Evolutionary conservation across 352 stramenopile species (phyloP), one percentile per base, ranked within the genome.

Genomic region (Thalassiosira mediterranea): DNA sequence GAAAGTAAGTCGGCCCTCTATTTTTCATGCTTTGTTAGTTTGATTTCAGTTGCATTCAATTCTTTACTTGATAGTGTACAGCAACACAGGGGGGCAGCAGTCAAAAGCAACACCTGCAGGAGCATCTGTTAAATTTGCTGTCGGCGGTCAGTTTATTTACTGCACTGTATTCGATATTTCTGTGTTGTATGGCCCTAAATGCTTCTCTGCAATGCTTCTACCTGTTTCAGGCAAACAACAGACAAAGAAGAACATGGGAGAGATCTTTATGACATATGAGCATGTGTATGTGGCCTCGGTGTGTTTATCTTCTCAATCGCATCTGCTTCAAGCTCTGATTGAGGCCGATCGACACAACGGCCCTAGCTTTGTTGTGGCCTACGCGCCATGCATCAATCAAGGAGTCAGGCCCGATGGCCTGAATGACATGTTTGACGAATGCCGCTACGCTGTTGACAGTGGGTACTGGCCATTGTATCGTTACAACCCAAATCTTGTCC

Each of bases 231-330:
- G 84, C n/a, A 92, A 90, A 37, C 49, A 80, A 57, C 90, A 95
- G 81, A 89, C 90, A 71, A 97, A 97, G 86, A 95, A 95, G 37
- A 93, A 96, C 54, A 85, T 97, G 11, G 94, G 94, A 31, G 81
- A 96, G 52, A 97, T 96, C 53, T 95, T 95, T 15, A 97, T 97
- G 94, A 94, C 95, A 68, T 97, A 97, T 73, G 93, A 95, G 66
- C 96, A 97, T 79, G 91, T 94, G 0, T 97, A 97, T 75, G 93
- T 97, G 46, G 94, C 94, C 3, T 96, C 93, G 0, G 93, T 97
- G 2, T 93, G 91, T 34, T 79, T 97, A 2, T 67, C 65, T 3
- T 85, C 87, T 68, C 79, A 85, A 61, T 37, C 82, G 11, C 96
- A 96, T 85, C 91, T 96, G 44, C 84, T 96, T 48, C 89, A 94